phyloP scores from a whole-genome alignment of 495 filamentous ascomycete species.

The Amniculicola lignicola region DNA sequence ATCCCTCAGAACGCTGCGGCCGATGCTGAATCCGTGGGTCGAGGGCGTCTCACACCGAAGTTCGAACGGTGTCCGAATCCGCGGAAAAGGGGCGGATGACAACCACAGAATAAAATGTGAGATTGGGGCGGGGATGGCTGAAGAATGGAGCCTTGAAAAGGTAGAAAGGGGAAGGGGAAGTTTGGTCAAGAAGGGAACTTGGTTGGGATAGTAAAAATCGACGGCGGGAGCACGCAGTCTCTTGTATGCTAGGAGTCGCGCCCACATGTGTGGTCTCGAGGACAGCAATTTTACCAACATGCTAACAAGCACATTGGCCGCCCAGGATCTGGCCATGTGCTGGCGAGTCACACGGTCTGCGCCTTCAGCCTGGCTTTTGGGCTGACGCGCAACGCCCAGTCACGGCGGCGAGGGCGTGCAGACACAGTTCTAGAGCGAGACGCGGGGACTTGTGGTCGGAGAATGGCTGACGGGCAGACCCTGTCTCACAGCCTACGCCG shows the following conservation, averaged over 20 bases:
- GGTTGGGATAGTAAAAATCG: no score
- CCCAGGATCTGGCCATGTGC: constrained; percentile 23
- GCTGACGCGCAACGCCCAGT: constrained; percentile 19
- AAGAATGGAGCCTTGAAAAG: constrained; percentile 16
- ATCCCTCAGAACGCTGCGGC: not conserved
- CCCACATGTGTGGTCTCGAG: constrained; percentile 8
- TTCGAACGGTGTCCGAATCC: constrained; percentile 19
- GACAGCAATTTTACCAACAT: constrained; percentile 15
- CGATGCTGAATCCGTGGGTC: no score
- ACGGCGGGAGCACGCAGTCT: no score
- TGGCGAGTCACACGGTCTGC: constrained; percentile 30
- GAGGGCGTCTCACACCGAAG: not conserved
- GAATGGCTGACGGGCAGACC: no score
- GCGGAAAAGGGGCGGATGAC: constrained; percentile 1
- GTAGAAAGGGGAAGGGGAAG: no score
- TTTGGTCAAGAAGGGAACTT: no score
- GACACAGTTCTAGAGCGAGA: constrained; percentile 3
- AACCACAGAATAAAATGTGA: constrained; percentile 1
- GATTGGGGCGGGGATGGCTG: constrained; percentile 12
- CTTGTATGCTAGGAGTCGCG: not conserved
- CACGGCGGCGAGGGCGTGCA: not conserved
- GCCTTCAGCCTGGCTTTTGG: constrained; percentile 23
- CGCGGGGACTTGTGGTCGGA: not conserved
- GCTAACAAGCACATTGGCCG: no score
- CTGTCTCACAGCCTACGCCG: constrained; percentile 5